Percentiles rank a stretch among this genome's conserved stretches.
Conservation (phyloP, 768 basidiomycete species). For the Hysterangium stoloniferum region DNA sequence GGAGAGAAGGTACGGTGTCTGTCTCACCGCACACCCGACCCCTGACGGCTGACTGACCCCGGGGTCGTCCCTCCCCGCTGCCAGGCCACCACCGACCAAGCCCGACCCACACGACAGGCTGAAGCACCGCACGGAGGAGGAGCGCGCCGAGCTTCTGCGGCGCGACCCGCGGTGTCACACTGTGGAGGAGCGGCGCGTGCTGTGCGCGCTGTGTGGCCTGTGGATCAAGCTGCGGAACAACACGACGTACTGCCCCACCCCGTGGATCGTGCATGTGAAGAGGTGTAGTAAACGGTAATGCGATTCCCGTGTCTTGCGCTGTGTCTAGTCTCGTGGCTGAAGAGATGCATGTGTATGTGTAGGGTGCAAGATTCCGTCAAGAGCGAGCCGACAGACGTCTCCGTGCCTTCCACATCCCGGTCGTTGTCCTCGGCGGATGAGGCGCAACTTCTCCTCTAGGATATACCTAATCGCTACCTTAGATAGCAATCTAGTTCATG, state of each 20-base stretch:
- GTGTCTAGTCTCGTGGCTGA: no score
- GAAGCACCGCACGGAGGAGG: constrained; percentile 5
- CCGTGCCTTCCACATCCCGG: no score
- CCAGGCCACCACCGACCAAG: neutral
- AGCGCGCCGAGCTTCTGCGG: constrained; percentile 3
- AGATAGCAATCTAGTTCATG: no score
- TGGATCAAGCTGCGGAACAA: constrained; percentile 9
- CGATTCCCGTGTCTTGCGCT: no score
- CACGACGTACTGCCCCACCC: constrained; percentile 8
- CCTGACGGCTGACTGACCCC: neutral
- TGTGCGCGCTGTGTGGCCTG: neutral
- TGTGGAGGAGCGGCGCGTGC: neutral
- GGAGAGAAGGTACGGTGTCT: neutral
- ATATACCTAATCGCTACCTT: no score
- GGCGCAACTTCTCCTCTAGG: no score
- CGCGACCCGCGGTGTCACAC: neutral
- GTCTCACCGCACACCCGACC: neutral
- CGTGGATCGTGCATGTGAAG: constrained; percentile 1
- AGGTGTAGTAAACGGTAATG: neutral
- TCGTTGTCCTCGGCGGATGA: no score
- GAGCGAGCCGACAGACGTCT: no score
- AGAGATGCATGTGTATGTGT: no score
- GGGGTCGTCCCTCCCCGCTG: neutral
- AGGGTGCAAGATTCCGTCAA: no score
- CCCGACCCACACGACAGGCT: neutral